phyloP scores from a whole-genome alignment of 225 moss, liverwort and hornwort genomes.

The Anthoceros angustus region DNA sequence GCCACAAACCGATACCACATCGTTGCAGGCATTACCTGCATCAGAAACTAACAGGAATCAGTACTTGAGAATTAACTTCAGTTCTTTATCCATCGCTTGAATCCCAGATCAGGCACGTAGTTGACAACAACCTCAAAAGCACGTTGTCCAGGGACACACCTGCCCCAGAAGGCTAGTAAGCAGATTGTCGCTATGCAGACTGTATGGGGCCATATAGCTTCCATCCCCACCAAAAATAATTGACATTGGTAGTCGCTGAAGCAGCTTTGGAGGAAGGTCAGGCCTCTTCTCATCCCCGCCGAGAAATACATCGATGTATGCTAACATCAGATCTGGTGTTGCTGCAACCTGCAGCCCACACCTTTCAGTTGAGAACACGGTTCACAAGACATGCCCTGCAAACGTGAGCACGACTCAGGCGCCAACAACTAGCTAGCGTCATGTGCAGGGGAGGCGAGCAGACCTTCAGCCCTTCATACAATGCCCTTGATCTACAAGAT shows the following conservation, averaged over 20 bases:
- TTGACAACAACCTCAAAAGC: not conserved
- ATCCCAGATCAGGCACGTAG: not conserved
- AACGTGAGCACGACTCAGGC: not conserved
- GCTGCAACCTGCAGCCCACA: conserved; percentile 56
- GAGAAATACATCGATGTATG: conserved; percentile 88
- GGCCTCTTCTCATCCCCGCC: conserved; percentile 94
- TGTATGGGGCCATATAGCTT: conserved; percentile 83
- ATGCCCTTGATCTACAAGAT: conserved; percentile 87
- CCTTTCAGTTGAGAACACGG: not conserved
- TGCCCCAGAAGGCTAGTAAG: conserved; percentile 79
- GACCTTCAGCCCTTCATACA: conserved; percentile 98
- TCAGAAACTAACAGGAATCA: not conserved
- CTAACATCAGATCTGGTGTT: conserved; percentile 92
- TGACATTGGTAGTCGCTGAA: conserved; percentile 86
- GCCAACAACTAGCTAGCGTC: not conserved
- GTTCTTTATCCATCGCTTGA: not conserved
- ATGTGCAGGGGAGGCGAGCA: not conserved
- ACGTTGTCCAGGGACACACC: conserved; percentile 20
- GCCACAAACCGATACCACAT: conserved; percentile 93
- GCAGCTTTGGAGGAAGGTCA: conserved; percentile 70
- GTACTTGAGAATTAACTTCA: too few relatives aligned
- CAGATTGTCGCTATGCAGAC: conserved; percentile 92
- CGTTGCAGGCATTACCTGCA: conserved; percentile 73
- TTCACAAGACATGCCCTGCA: not conserved
- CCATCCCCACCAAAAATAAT: conserved; percentile 89